Conservation (phyloP, 225 moss, liverwort and hornwort species). For the Polytrichum commune region DNA sequence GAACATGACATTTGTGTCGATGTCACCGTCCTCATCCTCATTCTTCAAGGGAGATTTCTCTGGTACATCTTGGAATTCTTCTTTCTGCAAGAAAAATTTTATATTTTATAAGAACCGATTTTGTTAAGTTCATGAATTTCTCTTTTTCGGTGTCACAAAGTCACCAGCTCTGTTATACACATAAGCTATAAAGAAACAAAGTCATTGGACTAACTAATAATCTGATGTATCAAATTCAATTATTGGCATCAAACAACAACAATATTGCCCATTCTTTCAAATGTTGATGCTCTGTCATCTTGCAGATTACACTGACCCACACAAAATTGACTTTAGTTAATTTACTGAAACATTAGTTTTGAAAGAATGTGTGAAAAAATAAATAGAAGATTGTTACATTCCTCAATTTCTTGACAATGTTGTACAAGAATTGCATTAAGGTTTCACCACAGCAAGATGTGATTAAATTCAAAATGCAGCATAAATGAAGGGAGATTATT, state of each 20-base stretch:
- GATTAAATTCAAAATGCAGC: too few species aligned
- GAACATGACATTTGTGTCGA: slow-evolving; percentile 45
- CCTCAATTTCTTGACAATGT: too few species aligned
- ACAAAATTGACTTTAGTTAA: too few species aligned
- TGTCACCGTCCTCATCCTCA: slow-evolving; percentile 39
- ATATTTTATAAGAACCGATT: slow-evolving; percentile 2
- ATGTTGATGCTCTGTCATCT: not conserved
- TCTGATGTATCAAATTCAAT: not conserved
- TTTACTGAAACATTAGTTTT: not conserved
- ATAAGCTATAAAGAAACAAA: not conserved
- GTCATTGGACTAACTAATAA: not conserved
- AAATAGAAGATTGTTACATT: not conserved
- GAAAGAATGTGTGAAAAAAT: not conserved
- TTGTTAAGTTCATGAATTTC: not conserved
- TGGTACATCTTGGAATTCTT: slow-evolving; percentile 7
- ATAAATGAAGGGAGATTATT: too few species aligned
- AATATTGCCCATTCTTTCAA: not conserved
- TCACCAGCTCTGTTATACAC: not conserved
- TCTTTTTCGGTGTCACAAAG: not conserved
- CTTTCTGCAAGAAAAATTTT: slow-evolving; percentile 20
- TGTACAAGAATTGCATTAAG: too few species aligned
- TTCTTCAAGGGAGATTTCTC: slow-evolving; percentile 6
- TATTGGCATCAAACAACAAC: not conserved
- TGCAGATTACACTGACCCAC: not conserved
- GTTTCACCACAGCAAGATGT: too few species aligned